Evolutionary conservation across 345 rosid genomes (phyloP).

Genomic region (Syzygium grande): DNA sequence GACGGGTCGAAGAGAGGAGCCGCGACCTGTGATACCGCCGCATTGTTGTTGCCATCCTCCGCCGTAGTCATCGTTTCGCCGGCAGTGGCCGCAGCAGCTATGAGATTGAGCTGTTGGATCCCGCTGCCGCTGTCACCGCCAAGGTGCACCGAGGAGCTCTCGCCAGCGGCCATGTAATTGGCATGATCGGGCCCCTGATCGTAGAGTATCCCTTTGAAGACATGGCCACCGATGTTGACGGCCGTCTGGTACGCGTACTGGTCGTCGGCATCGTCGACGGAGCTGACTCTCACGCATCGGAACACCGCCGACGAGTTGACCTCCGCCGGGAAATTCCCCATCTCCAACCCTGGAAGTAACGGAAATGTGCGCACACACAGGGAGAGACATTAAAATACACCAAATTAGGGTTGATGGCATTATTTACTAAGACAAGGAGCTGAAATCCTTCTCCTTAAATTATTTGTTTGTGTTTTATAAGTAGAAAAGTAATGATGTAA

Average conservation of each 20-base stretch:
- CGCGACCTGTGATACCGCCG: slow-evolving; percentile 4
- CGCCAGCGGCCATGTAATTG: slow-evolving; percentile 26
- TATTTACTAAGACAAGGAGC: not conserved
- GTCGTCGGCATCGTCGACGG: slow-evolving; percentile 59
- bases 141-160: slow-evolving; percentile 38
- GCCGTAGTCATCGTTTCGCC: not conserved
- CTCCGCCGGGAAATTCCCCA: slow-evolving; percentile 63
- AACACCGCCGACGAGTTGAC: slow-evolving; percentile 63
- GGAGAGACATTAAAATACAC: not conserved
- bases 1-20: slow-evolving; percentile 42
- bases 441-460: not conserved
- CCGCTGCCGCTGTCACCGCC: slow-evolving; percentile 25
- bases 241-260: slow-evolving; percentile 84
- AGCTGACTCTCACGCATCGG: slow-evolving; percentile 69
- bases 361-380: not conserved
- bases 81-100: not conserved
- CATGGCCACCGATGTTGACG: slow-evolving; percentile 77
- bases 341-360: slow-evolving; percentile 53
- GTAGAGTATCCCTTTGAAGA: slow-evolving; percentile 86
- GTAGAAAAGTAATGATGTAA: not conserved
- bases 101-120: slow-evolving; percentile 20
- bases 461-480: not conserved
- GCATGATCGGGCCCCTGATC: slow-evolving; percentile 72
- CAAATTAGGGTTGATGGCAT: not conserved
- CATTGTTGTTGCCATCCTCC: slow-evolving; percentile 1